Base-by-base conservation (phyloP, 2,329 filamentous ascomycete genomes). In the Parastagonospora nodorum region DNA sequence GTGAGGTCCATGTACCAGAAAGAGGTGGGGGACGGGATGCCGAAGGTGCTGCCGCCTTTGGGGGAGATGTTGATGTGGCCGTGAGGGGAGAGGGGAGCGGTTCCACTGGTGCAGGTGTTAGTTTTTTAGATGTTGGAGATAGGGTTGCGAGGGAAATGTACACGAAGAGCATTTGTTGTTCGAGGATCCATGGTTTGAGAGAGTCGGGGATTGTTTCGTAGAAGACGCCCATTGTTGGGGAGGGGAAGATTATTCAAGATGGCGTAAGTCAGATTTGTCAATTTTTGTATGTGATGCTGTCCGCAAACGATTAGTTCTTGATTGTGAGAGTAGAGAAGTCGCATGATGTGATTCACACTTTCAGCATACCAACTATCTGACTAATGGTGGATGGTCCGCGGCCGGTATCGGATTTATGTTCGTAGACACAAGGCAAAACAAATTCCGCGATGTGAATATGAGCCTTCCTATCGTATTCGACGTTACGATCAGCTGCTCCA, bases 1-100 rank as follows among this genome's bases (percentile, higher is more conserved):
- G 69, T 72, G 0, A 78, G 64, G 45, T 79, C 77, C 57, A 77
- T 68, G 53, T 77, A 79, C 75, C 75, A 78, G 61, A 78, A 79
- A 0, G 68, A 67, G 5, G 63, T 68, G 6, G 72, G 60, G 29
- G 72, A 67, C 3, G 75, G 39, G 19, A 79, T 67, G 27, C 76
- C 76, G 49, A 77, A 75, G 28, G 69, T 43, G 6, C 51, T 45
- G 5, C 76, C 75, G 47, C 77, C 76, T 58, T 79, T 79, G 2
- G 77, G 77, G 0, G 74, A 77, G 54, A 78, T 69, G 53, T 79
- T 79, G 56, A 79, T 75, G 59, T 79, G 76, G 16, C 76, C 76
- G 4, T 57, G 31, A 16, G 53, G 57, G 3, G 74, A 69, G 5
- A 79, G 69, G 1, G 76, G 76, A 0, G 76, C 75, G 0, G 75